phyloP scores from a whole-genome alignment of 2,329 filamentous ascomycete species.

The Aspergillaceae sp. region DNA sequence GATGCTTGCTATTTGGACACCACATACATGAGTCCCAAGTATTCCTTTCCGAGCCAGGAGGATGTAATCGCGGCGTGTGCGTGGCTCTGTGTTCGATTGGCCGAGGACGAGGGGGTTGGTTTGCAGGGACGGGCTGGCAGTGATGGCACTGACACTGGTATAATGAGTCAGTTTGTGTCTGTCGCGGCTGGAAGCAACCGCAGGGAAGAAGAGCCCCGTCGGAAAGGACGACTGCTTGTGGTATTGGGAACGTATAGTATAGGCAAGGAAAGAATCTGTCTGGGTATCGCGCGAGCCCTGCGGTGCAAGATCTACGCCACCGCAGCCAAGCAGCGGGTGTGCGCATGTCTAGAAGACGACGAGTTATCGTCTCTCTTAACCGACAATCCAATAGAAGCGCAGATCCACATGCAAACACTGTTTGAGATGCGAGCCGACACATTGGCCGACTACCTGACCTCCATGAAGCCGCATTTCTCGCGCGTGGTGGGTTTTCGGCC shows the following conservation, averaged over 20 bases:
- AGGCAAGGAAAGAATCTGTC: conserved; percentile 91
- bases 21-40: conserved; percentile 91
- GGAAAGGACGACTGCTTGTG: conserved; percentile 64
- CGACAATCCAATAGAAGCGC: conserved; percentile 68
- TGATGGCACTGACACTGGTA: conserved; percentile 35
- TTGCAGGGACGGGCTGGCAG: conserved; percentile 49
- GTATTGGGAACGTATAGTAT: conserved; percentile 97
- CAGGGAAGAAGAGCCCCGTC: neutral
- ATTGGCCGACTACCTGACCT: conserved; percentile 74
- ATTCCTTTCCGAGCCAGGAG: conserved; percentile 82
- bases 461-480: conserved; percentile 71
- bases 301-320: conserved; percentile 84
- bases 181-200: conserved; percentile 29
- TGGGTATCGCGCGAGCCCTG: conserved; percentile 81
- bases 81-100: conserved; percentile 73
- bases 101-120: conserved; percentile 54
- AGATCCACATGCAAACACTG: conserved; percentile 95
- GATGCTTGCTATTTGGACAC: conserved; percentile 96
- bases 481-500: conserved; percentile 86
- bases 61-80: conserved; percentile 83
- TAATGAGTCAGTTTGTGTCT: conserved; percentile 56
- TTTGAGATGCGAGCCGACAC: conserved; percentile 92
- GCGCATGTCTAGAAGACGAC: conserved; percentile 72
- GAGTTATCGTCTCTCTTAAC: conserved; percentile 74
- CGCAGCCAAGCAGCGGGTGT: conserved; percentile 72